A percentile compares a stretch with the other conserved stretches of the same genome.
Evolutionary conservation across 179 eudicot genomes (phyloP).

Genomic region (Silene coronaria): DNA sequence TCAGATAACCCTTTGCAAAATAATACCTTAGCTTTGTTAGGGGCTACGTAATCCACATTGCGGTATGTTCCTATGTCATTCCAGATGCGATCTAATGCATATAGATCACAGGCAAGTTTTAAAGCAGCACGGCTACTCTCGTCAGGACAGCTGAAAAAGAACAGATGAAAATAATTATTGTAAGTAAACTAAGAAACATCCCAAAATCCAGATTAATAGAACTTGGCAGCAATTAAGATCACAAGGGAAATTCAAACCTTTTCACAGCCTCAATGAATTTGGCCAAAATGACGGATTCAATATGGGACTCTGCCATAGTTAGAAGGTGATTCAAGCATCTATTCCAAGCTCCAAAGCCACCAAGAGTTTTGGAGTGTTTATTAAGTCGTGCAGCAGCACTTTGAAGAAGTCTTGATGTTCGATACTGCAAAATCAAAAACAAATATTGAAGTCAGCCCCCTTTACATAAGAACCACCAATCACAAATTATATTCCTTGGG

Average conservation of each 20-base stretch:
- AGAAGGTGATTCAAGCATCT: conserved; percentile 93
- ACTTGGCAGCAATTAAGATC: neutral
- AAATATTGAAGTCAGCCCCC: neutral
- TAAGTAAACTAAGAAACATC: neutral
- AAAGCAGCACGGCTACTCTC: conserved; percentile 57
- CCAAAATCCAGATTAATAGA: neutral
- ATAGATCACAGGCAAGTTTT: conserved; percentile 78
- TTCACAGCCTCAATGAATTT: conserved; percentile 75
- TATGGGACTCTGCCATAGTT: conserved; percentile 92
- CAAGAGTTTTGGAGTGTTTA: conserved; percentile 80
- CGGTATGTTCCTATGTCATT: conserved; percentile 98
- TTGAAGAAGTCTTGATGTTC: conserved; percentile 95
- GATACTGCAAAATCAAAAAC: conserved; percentile 50
- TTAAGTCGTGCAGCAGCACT: conserved; percentile 74
- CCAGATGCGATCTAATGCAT: conserved; percentile 91
- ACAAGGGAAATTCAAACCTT: conserved; percentile 34
- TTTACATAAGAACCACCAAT: neutral
- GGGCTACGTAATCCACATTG: conserved; percentile 96
- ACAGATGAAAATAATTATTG: neutral
- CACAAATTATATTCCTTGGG: neutral
- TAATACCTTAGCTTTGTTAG: conserved; percentile 94
- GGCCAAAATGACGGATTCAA: conserved; percentile 79
- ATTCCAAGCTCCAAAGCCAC: conserved; percentile 95
- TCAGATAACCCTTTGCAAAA: neutral
- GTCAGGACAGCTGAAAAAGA: conserved; percentile 67